Evolutionary conservation across 2,329 filamentous ascomycete genomes (phyloP), one percentile per base, ranked within the genome.

Genomic region (Penicillium polonicum): DNA sequence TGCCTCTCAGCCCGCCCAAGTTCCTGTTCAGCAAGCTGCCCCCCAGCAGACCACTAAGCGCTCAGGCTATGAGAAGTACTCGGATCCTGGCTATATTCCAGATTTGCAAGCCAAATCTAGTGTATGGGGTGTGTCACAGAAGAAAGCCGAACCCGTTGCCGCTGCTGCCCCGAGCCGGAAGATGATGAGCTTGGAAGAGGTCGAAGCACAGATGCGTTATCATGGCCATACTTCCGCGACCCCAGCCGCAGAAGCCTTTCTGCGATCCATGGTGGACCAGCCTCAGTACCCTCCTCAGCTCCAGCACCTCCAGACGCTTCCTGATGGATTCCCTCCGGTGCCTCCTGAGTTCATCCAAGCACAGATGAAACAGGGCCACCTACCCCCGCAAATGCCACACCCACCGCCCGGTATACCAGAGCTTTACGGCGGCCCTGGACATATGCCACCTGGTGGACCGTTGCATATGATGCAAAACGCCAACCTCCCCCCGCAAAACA

Each of bases 121-220:
- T 56, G 88, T 97, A 57, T 99, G 94, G 94, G 91, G 91, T 4
- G 86, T 90, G 36, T 86, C 67, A 65, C 78, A 63, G 66, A 76
- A 65, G 69, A 78, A 73, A 60, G 57, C 70, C 13, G 66, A 72
- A 21, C 65, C 68, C 3, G 52, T 31, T 19, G 54, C 60, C 25
- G 64, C 61, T 38, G 29, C 31, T 65, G 46, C 66, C 70, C n/a
- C 73, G 78, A 46, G 68, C 82, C 42, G 86, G 69, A 97, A 92
- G 79, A 88, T 97, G 78, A 88, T 99, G 89, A 97, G 91, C 68
- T 76, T 99, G 69, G 94, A 97, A 73, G 94, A 99, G 78, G 92
- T 99, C 21, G 94, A 99, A 78, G 93, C 93, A 53, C 88, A 91
- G 63, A 92, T 99, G 88, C 86, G 90, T 59, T 82, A 84, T 35